phyloP scores from a whole-genome alignment of 1,139 yeast species.

The Yamadazyma trypodendri region DNA sequence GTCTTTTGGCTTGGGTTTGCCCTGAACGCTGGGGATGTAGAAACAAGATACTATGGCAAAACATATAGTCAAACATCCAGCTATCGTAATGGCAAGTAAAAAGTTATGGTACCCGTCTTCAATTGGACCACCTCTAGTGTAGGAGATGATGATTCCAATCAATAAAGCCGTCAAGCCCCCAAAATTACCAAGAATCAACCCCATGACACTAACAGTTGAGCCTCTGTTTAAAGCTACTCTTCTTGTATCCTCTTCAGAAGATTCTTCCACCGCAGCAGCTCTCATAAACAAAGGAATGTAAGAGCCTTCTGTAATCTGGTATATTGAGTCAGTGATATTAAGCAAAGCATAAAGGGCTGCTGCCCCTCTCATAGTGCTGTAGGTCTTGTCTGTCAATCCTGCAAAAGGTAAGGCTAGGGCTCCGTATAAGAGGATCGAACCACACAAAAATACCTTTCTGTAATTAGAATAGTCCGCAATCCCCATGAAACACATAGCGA shows the following conservation, averaged over 20 bases:
- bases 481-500: slow-evolving; percentile 40
- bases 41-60: slow-evolving; percentile 27
- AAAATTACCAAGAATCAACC: slow-evolving; percentile 35
- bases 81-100: slow-evolving; percentile 40
- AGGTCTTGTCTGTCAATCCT: slow-evolving; percentile 24
- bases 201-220: slow-evolving; percentile 39
- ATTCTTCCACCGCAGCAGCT: slow-evolving; percentile 20
- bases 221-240: slow-evolving; percentile 31
- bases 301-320: slow-evolving; percentile 43
- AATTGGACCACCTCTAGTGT: slow-evolving; percentile 26
- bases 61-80: slow-evolving; percentile 36
- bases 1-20: slow-evolving; percentile 25
- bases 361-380: slow-evolving; percentile 21
- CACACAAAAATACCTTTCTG: slow-evolving; percentile 31
- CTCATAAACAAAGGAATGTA: slow-evolving; percentile 47
- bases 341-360: slow-evolving; percentile 35
- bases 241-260: slow-evolving; percentile 26
- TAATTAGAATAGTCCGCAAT: slow-evolving; percentile 45
- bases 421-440: slow-evolving; percentile 34
- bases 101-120: slow-evolving; percentile 35
- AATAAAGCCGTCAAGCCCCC: slow-evolving; percentile 43
- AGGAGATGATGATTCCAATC: slow-evolving; percentile 40
- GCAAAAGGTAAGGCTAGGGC: slow-evolving; percentile 39
- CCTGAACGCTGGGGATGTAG: slow-evolving; percentile 34
- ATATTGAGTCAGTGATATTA: slow-evolving; percentile 29